phyloP scores from a whole-genome alignment of 2,329 filamentous ascomycete species.

The Rhexocercosporidium sp. region DNA sequence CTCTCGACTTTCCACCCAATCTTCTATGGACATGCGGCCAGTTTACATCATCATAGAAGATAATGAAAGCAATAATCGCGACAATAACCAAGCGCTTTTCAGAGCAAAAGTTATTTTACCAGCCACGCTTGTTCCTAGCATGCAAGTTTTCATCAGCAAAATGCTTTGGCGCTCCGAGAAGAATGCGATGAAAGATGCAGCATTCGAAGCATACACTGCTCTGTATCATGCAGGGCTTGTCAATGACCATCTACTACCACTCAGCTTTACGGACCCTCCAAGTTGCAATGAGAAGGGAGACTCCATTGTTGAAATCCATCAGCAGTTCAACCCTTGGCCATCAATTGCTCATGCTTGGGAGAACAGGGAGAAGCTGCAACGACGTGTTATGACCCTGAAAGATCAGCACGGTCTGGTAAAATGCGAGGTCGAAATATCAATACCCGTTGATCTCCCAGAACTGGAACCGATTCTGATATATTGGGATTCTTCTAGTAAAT shows the following conservation, averaged over 20 bases:
- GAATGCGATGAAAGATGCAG: slow-evolving; percentile 17
- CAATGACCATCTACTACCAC: slow-evolving; percentile 16
- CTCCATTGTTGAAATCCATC: slow-evolving; percentile 7
- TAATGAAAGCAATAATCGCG: background rate
- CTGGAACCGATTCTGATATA: slow-evolving; percentile 11
- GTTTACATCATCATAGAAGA: slow-evolving; percentile 12
- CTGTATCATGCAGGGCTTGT: slow-evolving; percentile 15
- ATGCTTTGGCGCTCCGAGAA: slow-evolving; percentile 11
- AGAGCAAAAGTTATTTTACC: slow-evolving; percentile 18
- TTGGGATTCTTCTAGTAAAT: slow-evolving; percentile 2
- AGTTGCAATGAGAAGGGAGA: slow-evolving; percentile 1
- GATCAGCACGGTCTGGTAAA: slow-evolving; percentile 8
- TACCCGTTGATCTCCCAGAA: slow-evolving; percentile 8
- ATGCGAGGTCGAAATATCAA: slow-evolving; percentile 12
- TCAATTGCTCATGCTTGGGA: slow-evolving; percentile 11
- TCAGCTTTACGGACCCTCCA: slow-evolving; percentile 11
- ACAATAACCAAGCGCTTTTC: background rate
- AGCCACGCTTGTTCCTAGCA: slow-evolving; percentile 6
- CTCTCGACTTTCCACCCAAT: slow-evolving; percentile 8
- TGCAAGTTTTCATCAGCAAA: background rate
- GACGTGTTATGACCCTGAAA: slow-evolving; percentile 15
- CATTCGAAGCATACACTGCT: slow-evolving; percentile 17
- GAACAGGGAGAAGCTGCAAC: slow-evolving; percentile 12
- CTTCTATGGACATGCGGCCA: slow-evolving; percentile 4
- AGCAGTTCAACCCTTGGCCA: slow-evolving; percentile 16